A percentile compares a stretch with the other conserved stretches of the same genome.
Conservation (phyloP, 495 filamentous ascomycete species). For the Gamarada debralockiae region DNA sequence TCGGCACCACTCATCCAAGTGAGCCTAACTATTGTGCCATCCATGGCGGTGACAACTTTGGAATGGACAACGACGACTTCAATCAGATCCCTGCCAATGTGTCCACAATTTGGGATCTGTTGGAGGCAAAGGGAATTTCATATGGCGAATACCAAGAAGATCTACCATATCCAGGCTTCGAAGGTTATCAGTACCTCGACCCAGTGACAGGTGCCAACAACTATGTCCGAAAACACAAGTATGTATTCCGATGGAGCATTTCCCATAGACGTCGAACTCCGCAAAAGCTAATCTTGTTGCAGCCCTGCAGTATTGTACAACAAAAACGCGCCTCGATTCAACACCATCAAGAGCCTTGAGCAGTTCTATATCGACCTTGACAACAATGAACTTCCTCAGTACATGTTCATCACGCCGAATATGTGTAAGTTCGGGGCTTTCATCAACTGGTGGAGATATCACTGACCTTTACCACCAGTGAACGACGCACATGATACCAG, state of each 20-base stretch:
- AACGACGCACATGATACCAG: constrained; percentile 68
- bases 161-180: constrained; percentile 61
- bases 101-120: constrained; percentile 62
- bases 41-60: constrained; percentile 63
- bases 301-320: constrained; percentile 48
- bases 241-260: constrained; percentile 3
- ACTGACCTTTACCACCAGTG: constrained; percentile 17
- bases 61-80: constrained; percentile 61
- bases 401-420: constrained; percentile 65
- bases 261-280: constrained; percentile 11
- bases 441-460: too few species aligned
- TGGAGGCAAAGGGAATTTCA: constrained; percentile 56
- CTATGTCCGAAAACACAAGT: constrained; percentile 73
- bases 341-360: constrained; percentile 57
- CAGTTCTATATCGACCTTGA: constrained; percentile 48
- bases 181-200: constrained; percentile 50
- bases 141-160: constrained; percentile 70
- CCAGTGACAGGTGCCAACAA: constrained; percentile 41
- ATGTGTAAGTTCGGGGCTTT: constrained; percentile 37
- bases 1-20: constrained; percentile 52
- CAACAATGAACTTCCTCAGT: constrained; percentile 59
- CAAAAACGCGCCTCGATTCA: constrained; percentile 48
- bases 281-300: constrained; percentile 14
- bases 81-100: constrained; percentile 59
- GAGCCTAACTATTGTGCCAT: constrained; percentile 62